Base-by-base conservation (phyloP, 2,329 filamentous ascomycete species). In the Pseudogymnoascus sp. region DNA sequence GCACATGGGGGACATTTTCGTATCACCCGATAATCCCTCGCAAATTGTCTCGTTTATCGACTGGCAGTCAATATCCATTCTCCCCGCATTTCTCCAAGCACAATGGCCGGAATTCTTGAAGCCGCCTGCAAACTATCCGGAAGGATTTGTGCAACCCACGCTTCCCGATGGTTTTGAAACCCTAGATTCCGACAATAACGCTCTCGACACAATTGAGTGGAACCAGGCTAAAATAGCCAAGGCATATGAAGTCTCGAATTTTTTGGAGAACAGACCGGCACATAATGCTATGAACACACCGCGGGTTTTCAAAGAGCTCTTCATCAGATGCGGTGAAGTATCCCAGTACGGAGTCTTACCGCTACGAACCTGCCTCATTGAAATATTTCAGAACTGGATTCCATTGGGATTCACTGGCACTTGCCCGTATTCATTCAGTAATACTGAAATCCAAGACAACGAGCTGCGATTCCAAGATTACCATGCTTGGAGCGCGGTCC, bases 1-100 rank as follows among this genome's bases (percentile, higher is more conserved):
- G 36, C 72, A 78, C 66, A 75, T 73, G 67, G 70, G 75, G 62
- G 78, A 78, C 65, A 75, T 78, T n/a, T 77, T 77, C 62, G 72
- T 78, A 16, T 75, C 72, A n/a, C 69, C 73, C 61, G 69, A 73
- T 3, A 70, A 78, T 57, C 74, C 75, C 8, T 72, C 72, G 36
- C 67, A 69, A 29, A 69, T 78, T 4, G 73, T 74, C 6, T 71
- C 69, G 5, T 75, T 78, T 16, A 75, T 78, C 37, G 76, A 78
- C 65, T 79, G 74, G 76, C 76, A 78, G 66, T 73, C 71, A 1
- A 65, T 70, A 51, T 73, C 71, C 60, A 69, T 77, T 51, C 72
- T 75, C 60, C 75, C 75, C 59, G 72, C 73, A 18, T 77, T 76
- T 63, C 74, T 70, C 68, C 74, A 77, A 29, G 62, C 18, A 10